Conservation (phyloP, 2,329 filamentous ascomycete genomes). For the Aureobasidium sp. region DNA sequence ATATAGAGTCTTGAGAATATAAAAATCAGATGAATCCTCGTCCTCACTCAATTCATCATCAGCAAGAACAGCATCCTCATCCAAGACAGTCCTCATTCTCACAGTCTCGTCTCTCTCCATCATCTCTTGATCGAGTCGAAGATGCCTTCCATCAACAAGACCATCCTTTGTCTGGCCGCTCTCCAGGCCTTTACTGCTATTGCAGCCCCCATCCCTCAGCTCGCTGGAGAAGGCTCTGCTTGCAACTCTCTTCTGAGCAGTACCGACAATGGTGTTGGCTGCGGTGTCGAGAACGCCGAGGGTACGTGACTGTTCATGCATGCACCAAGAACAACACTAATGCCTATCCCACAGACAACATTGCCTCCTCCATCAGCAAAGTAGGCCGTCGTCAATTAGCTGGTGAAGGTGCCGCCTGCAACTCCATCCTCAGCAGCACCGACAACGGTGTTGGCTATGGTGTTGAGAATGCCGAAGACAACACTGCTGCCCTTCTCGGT, state of each 20-base stretch:
- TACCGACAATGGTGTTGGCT: constrained; percentile 21
- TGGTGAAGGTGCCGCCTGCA: constrained; percentile 19
- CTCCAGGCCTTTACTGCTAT: background rate
- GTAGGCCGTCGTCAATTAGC: constrained; percentile 17
- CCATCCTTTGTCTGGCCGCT: background rate
- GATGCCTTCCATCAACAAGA: constrained; percentile 8
- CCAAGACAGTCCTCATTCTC: background rate
- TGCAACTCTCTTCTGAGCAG: constrained; percentile 18
- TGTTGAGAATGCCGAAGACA: constrained; percentile 18
- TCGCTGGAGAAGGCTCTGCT: constrained; percentile 20
- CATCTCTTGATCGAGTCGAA: background rate
- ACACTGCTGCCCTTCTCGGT: background rate
- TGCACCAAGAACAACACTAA: background rate
- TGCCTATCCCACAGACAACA: constrained; percentile 15
- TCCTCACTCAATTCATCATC: background rate
- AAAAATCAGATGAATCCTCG: background rate
- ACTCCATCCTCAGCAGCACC: constrained; percentile 18
- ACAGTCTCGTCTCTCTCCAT: background rate
- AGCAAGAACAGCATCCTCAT: background rate
- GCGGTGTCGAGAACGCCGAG: constrained; percentile 19
- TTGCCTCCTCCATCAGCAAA: background rate
- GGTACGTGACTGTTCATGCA: background rate
- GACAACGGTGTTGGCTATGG: constrained; percentile 21
- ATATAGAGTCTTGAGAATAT: background rate
- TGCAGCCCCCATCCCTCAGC: constrained; percentile 18